A percentile compares a stretch with the other conserved stretches of the same genome.
Evolutionary conservation across 257 asterid species (phyloP).

Genomic region (Thymus quinquecostatus): DNA sequence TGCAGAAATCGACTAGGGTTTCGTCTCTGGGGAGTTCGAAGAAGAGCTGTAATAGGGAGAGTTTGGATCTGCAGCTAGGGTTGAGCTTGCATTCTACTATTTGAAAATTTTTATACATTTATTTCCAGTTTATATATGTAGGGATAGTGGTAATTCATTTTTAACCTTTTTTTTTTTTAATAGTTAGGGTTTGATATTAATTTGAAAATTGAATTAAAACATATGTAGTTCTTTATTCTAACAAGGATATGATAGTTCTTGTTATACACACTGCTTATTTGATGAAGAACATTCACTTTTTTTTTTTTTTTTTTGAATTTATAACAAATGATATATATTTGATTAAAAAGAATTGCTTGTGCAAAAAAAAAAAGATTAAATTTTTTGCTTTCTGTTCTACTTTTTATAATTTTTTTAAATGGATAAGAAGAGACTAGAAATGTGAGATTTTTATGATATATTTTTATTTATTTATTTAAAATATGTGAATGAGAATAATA

Average conservation of each 20-base stretch:
- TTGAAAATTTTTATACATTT: constrained; percentile 26
- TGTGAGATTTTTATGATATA: not conserved
- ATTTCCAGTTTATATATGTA: not conserved
- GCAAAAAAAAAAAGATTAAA: too few relatives aligned
- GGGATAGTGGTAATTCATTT: constrained; percentile 6
- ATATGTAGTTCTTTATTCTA: constrained; percentile 1
- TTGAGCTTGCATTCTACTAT: constrained; percentile 55
- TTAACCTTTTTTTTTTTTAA: not conserved
- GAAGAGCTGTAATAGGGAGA: constrained; percentile 46
- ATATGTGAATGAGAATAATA: not conserved
- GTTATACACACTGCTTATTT: not conserved
- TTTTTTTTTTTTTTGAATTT: too few relatives aligned
- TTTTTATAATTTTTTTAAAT: not conserved
- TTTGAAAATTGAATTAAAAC: not conserved
- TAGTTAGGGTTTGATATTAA: not conserved
- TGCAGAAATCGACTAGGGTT: constrained; percentile 31
- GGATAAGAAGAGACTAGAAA: not conserved
- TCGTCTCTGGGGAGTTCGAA: constrained; percentile 41
- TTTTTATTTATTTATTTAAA: too few relatives aligned
- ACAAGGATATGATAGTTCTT: not conserved
- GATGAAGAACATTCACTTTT: not conserved
- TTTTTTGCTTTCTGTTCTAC: too few relatives aligned
- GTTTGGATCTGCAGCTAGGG: constrained; percentile 75
- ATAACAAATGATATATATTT: too few relatives aligned
- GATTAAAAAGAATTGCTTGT: too few relatives aligned